phyloP scores from a whole-genome alignment of 306 rosid genomes.

The Aeschynomene evenia region DNA sequence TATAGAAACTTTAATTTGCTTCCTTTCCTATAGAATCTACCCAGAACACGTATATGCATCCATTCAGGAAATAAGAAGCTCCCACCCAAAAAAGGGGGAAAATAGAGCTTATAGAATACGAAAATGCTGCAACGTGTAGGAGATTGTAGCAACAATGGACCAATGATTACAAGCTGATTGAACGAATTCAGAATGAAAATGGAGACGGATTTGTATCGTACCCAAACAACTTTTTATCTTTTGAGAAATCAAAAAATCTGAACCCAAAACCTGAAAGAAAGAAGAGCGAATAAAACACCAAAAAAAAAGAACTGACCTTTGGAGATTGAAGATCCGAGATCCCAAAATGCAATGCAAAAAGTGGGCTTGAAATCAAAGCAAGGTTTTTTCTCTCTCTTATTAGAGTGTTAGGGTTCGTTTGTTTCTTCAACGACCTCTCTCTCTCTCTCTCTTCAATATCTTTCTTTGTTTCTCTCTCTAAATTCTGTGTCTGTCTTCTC shows the following conservation, averaged over 20 bases:
- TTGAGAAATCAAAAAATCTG: not conserved
- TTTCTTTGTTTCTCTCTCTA: conserved; percentile 19
- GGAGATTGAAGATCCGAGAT: conserved; percentile 61
- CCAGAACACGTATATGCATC: conserved; percentile 22
- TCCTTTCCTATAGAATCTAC: conserved; percentile 18
- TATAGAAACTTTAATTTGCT: conserved; percentile 29
- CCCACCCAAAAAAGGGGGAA: conserved; percentile 6
- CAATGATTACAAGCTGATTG: conserved; percentile 19
- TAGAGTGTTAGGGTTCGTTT: conserved; percentile 54
- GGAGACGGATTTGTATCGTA: conserved; percentile 34
- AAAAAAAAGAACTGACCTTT: conserved; percentile 41
- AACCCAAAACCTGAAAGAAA: conserved; percentile 10
- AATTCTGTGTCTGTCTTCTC: conserved; percentile 47
- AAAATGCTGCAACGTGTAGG: conserved; percentile 38
- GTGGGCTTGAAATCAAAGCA: conserved; percentile 46
- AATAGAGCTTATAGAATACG: conserved; percentile 22
- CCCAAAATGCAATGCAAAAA: conserved; percentile 48
- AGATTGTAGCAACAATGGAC: conserved; percentile 16
- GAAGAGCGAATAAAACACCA: not conserved
- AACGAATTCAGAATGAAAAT: conserved; percentile 29
- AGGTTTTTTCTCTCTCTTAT: conserved; percentile 27
- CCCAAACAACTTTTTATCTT: conserved; percentile 5
- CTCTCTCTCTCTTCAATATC: conserved; percentile 6
- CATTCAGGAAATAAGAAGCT: not conserved
- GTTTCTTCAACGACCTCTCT: conserved; percentile 33